These are phyloP conservation scores for Neurospora sp. DNA, from an alignment of 495 filamentous ascomycete genomes.

Conservation along the genomic window DNA sequence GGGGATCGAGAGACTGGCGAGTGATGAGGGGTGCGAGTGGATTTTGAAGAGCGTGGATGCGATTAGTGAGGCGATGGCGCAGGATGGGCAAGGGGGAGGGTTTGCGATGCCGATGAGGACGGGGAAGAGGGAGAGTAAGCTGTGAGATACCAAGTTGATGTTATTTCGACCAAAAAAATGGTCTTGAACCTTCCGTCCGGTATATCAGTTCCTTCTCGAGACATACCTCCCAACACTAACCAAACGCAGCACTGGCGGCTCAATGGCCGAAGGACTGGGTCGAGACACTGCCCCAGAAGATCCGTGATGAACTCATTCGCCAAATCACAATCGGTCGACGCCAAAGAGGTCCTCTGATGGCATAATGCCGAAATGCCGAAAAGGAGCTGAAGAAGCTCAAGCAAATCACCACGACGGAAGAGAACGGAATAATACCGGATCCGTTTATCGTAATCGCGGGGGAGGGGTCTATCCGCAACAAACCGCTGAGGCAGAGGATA, in stretches of 20 bases:
- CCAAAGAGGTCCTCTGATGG: background rate
- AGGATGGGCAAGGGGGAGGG: slow-evolving; percentile 30
- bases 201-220: background rate
- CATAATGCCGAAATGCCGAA: background rate
- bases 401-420: no score
- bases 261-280: background rate
- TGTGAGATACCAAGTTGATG: slow-evolving; percentile 3
- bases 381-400: no score
- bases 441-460: no score
- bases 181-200: background rate
- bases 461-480: no score
- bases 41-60: slow-evolving; percentile 57
- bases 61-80: slow-evolving; percentile 54
- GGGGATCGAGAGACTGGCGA: slow-evolving; percentile 40
- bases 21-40: slow-evolving; percentile 66
- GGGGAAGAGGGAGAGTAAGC: background rate
- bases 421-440: no score
- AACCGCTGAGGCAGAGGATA: no score
- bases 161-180: background rate
- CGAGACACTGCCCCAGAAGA: background rate
- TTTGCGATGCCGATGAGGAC: slow-evolving; percentile 44
- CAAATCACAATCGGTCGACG: background rate
- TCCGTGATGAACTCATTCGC: background rate
- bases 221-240: background rate
- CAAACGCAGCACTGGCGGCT: background rate